Evolutionary conservation across 345 rosid species (phyloP), one percentile per base, ranked within the genome.

Genomic region (Conringia planisiliqua): DNA sequence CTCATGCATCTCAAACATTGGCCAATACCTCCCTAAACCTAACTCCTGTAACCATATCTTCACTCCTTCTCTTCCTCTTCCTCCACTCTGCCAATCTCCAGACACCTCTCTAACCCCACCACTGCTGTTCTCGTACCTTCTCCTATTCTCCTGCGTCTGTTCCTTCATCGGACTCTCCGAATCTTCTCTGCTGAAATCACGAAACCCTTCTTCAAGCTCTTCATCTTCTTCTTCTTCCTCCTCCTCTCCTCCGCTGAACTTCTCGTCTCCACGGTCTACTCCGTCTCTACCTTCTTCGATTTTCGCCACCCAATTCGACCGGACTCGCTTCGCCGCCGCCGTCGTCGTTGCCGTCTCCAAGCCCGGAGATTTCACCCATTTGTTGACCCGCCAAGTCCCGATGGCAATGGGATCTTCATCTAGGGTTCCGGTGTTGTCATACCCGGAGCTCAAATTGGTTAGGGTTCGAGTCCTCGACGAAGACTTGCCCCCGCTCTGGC

Each of bases 1-100:
- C 74, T 90, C 97, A 79, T 90, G 94, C 70, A 90, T 84, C 78
- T 90, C 92, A n/a, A 88, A 90, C 76, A 88, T 87, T 0, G 94
- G 87, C 10, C 92, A 89, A 48, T 90, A 90, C 33, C 90, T 79
- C 61, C 90, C 90, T 72, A 90, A 84, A 33, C 97, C 94, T 63
- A 90, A 75, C 6, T 64, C 80, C 29, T 71, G 59, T 14, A 65
- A 11, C 64, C 80, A 64, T 69, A 74, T 57, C 22, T 14, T 51
- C 13, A 82, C 73, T 12, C 76, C 72, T 63, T 63, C 38, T 62
- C 68, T 56, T 55, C 60, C 62, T 78, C 77, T 29, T 39, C 87
- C 85, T 86, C 76, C 70, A 82, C 81, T 75, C 85, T 84, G 10
- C 55, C 77, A 20, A 83, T 88, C 43, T 76, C 78, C 87, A 1